These are phyloP conservation scores for Coelastrella sp. DNA, from an alignment of 139 green algal genomes.

Conservation along the genomic window DNA sequence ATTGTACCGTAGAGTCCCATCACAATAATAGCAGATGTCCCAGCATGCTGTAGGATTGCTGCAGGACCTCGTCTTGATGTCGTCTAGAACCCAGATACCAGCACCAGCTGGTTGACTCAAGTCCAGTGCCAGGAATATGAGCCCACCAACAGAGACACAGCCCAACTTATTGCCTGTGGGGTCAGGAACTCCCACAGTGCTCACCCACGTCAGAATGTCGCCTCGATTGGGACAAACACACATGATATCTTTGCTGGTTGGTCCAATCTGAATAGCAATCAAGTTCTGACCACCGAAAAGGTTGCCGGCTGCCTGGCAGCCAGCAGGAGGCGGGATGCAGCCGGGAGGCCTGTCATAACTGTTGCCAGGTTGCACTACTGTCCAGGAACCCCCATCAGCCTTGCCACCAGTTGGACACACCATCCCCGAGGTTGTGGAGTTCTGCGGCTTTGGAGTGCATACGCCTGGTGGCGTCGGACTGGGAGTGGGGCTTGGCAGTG, in stretches of 20 bases:
- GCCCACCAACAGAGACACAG: not conserved
- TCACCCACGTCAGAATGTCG: too few relatives aligned
- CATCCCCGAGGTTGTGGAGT: not conserved
- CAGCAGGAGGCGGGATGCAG: not conserved
- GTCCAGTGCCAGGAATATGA: not conserved
- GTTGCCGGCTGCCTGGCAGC: not conserved
- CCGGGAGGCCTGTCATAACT: not conserved
- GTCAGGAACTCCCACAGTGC: not conserved
- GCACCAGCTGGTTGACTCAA: not conserved
- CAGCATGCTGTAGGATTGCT: not conserved
- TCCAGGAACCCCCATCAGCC: not conserved
- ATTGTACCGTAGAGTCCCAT: not conserved
- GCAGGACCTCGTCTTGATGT: not conserved
- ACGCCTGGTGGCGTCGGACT: not conserved
- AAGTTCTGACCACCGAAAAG: not conserved
- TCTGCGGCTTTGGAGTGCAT: not conserved
- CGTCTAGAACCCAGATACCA: not conserved
- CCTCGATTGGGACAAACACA: too few relatives aligned
- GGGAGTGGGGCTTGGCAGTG: not conserved
- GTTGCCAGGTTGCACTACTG: not conserved
- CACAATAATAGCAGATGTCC: conserved; percentile 18
- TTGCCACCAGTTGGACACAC: not conserved
- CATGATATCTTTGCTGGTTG: too few relatives aligned
- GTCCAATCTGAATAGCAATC: too few relatives aligned
- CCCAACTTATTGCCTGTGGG: not conserved